A percentile compares a stretch with the other conserved stretches of the same genome.
Conservation (phyloP, 768 basidiomycete genomes). For the Suillus plorans region DNA sequence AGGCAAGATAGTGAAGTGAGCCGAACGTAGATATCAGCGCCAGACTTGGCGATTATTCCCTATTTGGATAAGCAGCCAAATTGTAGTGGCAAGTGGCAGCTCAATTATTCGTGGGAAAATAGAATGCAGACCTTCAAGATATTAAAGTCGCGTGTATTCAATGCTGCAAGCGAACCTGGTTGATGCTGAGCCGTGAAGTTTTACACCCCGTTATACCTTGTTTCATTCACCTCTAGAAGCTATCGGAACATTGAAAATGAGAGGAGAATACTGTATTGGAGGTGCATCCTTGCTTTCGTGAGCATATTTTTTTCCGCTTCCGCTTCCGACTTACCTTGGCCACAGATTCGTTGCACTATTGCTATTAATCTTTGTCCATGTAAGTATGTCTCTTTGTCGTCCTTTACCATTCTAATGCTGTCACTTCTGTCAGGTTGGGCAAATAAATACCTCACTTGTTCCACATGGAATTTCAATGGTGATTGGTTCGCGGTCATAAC, state of each 20-base stretch:
- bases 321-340: conserved; percentile 14
- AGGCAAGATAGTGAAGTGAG: not conserved
- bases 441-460: conserved; percentile 75
- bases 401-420: conserved; percentile 23
- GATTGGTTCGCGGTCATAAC: conserved; percentile 26
- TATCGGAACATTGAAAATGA: conserved; percentile 40
- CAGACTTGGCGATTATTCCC: conserved; percentile 21
- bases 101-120: conserved; percentile 17
- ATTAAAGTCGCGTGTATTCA: conserved; percentile 16
- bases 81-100: conserved; percentile 1
- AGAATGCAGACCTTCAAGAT: not conserved
- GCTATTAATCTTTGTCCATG: conserved; percentile 81
- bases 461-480: conserved; percentile 77
- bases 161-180: conserved; percentile 19
- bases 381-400: conserved; percentile 35
- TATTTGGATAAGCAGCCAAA: conserved; percentile 18
- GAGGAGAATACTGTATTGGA: conserved; percentile 76
- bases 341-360: conserved; percentile 37
- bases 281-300: conserved; percentile 73
- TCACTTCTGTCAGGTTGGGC: conserved; percentile 58
- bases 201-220: conserved; percentile 13
- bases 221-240: conserved; percentile 12
- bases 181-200: conserved; percentile 15
- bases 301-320: conserved; percentile 25
- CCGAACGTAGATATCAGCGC: conserved; percentile 9